These are phyloP conservation scores for Trebouxia sp. DNA, from an alignment of 139 green algal species.

Conservation along the genomic window DNA sequence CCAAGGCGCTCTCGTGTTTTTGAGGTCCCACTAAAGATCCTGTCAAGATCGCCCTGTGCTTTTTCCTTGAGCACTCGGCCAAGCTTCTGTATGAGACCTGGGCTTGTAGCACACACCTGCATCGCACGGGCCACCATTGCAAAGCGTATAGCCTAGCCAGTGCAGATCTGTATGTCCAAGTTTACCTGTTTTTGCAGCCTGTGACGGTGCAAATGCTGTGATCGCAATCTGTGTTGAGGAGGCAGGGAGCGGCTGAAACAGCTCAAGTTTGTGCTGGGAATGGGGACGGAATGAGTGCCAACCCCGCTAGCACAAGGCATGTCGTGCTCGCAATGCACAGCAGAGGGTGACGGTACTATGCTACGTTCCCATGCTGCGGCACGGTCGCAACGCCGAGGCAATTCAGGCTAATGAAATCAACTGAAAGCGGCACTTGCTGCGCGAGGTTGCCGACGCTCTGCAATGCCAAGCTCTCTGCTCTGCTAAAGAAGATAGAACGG, in stretches of 20 bases:
- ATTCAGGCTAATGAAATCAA: no score
- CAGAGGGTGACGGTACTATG: no score
- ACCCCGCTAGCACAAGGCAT: no score
- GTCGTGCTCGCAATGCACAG: no score
- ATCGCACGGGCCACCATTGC: not conserved
- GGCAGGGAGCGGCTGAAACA: not conserved
- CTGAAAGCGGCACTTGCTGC: no score
- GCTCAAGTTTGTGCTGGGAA: no score
- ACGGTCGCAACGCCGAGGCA: no score
- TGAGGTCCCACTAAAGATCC: conserved; percentile 86
- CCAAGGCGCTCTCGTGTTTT: conserved; percentile 91
- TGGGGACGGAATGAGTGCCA: no score
- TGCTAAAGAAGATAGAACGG: no score
- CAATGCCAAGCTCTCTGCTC: no score
- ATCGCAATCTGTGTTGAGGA: not conserved
- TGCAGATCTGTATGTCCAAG: not conserved
- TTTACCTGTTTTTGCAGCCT: not conserved
- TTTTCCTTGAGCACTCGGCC: conserved; percentile 93
- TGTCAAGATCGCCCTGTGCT: conserved; percentile 79
- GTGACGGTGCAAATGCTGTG: not conserved
- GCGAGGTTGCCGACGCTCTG: no score
- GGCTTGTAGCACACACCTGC: conserved; percentile 25
- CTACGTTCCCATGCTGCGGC: no score
- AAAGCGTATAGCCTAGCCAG: not conserved
- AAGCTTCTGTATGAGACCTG: conserved; percentile 65